A percentile compares a stretch with the other conserved stretches of the same genome.
Conservation (phyloP, 257 asterid species). For the Nicotiana tomentosiformis region DNA sequence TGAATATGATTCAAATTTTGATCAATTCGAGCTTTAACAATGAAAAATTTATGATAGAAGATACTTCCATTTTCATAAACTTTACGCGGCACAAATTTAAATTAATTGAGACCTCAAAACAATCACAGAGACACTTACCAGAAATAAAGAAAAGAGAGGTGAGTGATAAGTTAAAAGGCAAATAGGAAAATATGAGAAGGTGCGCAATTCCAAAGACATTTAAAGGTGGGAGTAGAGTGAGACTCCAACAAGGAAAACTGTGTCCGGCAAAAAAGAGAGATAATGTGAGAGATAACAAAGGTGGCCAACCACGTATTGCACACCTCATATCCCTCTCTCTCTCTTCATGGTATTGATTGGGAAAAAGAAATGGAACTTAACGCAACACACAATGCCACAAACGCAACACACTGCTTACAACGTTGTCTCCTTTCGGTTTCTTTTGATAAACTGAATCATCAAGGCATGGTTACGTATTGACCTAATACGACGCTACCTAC, state of each 20-base stretch:
- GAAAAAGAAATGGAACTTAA: background rate
- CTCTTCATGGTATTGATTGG: background rate
- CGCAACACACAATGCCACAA: background rate
- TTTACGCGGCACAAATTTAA: too few species aligned
- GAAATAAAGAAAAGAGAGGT: background rate
- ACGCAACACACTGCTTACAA: background rate
- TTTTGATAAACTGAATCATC: background rate
- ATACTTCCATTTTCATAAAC: too few species aligned
- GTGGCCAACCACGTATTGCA: background rate
- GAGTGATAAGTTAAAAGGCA: background rate
- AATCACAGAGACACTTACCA: too few species aligned
- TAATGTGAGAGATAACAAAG: background rate
- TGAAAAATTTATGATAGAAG: too few species aligned
- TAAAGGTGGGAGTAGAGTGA: conserved; percentile 6
- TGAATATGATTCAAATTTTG: too few species aligned
- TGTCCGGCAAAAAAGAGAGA: background rate
- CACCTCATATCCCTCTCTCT: background rate
- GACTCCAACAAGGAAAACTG: background rate
- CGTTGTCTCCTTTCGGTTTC: background rate
- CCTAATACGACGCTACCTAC: too few species aligned
- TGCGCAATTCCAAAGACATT: background rate
- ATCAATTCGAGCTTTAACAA: fast-evolving
- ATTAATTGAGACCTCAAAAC: too few species aligned
- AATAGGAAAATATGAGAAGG: background rate
- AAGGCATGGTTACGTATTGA: too few species aligned